Evolutionary conservation across 2,329 filamentous ascomycete species (phyloP), one percentile per base, ranked within the genome.

Genomic region (Fonsecaea pedrosoi): DNA sequence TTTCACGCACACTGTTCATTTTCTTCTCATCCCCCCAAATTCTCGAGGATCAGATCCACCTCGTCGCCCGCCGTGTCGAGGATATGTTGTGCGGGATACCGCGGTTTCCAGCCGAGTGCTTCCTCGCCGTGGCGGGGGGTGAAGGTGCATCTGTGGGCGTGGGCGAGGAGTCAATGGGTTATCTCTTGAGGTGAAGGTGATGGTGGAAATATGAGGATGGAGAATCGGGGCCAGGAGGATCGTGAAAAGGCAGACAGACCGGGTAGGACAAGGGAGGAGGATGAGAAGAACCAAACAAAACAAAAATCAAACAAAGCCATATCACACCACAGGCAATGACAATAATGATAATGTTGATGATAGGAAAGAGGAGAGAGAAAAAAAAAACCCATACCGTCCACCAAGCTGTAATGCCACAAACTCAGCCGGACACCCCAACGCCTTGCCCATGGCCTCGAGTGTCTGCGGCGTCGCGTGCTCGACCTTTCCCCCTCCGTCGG

Each of bases 81-180:
- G 10, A 85, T 81, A 73, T 86, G 81, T 59, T 81, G 74, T 0
- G 82, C 72, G 0, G 72, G 37, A 67, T 79, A 83, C 15, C 77
- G 63, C 0, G 83, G 76, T 61, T 75, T 78, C 84, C 84, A 86
- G 0, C 82, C 83, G 45, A 86, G 74, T 18, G 75, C 70, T 21
- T 75, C 70, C 18, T 69, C 71, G 1, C 80, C 83, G 59, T 79
- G 77, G 2, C 76, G 75, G 0, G 83, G 76, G 4, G 77, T 79
- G 25, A 84, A 80, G 0, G 78, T 80, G 66, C 82, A 84, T 6
- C 81, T 82, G 57, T 60, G 25, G 25, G 25, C 25, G 13, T 54
- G 21, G 15, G 60, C 57, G 25, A 9, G 21, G 32, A 55, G 21
- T 48, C 7, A 10, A 50, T 61, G 48, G 61, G 25, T 25, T 25